Evolutionary conservation across 1,284 basidiomycete genomes (phyloP), one percentile per base, ranked within the genome.

Genomic region (Flammula alnicola): DNA sequence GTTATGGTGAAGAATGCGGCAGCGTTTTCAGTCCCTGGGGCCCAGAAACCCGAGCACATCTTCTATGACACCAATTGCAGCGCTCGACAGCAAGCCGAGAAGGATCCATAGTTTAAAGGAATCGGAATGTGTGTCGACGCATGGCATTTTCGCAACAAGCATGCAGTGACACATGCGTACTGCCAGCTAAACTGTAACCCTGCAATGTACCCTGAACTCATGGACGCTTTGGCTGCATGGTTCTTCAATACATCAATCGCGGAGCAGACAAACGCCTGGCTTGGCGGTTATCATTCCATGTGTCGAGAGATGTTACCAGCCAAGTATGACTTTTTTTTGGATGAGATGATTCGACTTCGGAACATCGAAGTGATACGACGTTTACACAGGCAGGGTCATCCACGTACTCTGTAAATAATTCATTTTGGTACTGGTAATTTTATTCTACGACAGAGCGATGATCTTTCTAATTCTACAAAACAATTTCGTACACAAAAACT

Each of bases 61-160:
- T 65, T 66, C 17, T 69, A 66, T 22, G 61, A 73, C 47, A 69
- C 64, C 33, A 69, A 68, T 19, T 74, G 70, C 51, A 32, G 49
- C 4, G 57, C 68, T 0, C 45, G 54, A 8, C 59, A 63, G 16
- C 63, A 63, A 16, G 55, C 62, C 5, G 54, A 57, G 9, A 27
- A 37, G 0, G 54, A 65, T 27, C 51, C 49, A 0, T 65, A 55
- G 48, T 72, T 68, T 23, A 8, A 51, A 0, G 19, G 46, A n/a
- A 58, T 63, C 12, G 60, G 55, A 0, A 62, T 69, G 10, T 53
- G 52, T 4, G 67, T 74, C 0, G 65, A 74, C 45, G 65, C 71
- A 0, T 75, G 69, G 27, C 73, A 75, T 32, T 69, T 71, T 55
- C 61, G 65, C 4, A 63, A 49, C 41, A 75, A 74, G 48, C 71